Evolutionary conservation across 306 rosid genomes (phyloP), one percentile per base, ranked within the genome.

Genomic region (Cyclanthera cordifolia): DNA sequence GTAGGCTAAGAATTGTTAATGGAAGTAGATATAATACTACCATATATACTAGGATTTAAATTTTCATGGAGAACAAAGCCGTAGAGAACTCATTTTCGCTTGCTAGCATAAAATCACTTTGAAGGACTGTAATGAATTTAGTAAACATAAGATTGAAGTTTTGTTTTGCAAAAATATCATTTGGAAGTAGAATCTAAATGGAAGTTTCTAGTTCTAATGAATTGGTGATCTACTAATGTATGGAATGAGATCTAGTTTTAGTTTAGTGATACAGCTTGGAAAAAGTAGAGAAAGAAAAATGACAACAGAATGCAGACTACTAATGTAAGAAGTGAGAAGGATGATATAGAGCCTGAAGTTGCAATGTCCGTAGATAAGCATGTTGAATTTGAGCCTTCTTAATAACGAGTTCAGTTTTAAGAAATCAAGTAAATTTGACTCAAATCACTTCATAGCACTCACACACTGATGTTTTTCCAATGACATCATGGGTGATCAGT

Each of bases 101-200:
- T 65, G 50, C 43, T 37, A 37, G 11, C 43, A 37, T 37, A 37
- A 37, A 37, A 37, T 37, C 43, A 8, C 11, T 7, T 37, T 37
- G 43, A 37, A 37, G 43, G 43, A 37, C 43, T 37, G 43, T 6
- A 6, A 6, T 37, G 11, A 37, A 37, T 6, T 37, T 37, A 37
- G 43, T 37, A 37, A 37, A 8, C 43, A 37, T 1, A 37, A 37
- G 43, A 37, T 37, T 37, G 43, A 8, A 7, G 43, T 37, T 37
- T 37, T 37, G 1, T 37, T 37, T 8, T 37, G 1, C 0, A 0
- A 34, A 34, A 34, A 34, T n/a, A 37, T 37, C 6, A 64, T 64
- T 41, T 64, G 52, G 34, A 39, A 64, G 17, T 34, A 64, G 34
- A 43, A 64, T 64, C 69, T 6, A 13, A 23, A 64, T 64, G 53